Conservation (phyloP, 129 eudicot species). For the Calendula officinalis region DNA sequence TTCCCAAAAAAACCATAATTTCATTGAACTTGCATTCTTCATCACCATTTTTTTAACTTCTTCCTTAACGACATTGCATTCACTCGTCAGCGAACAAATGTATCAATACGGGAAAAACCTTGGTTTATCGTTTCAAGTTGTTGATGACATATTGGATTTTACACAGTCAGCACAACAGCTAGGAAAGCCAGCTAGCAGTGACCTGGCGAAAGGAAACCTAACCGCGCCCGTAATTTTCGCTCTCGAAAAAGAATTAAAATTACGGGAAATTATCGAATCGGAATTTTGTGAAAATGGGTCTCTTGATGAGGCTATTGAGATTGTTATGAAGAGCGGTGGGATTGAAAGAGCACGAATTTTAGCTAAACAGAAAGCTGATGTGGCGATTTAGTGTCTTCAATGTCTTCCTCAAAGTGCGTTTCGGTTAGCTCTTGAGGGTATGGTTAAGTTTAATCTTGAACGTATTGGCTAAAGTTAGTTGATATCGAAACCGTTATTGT, state of each 20-base stretch:
- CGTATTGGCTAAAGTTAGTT: slow-evolving; percentile 50
- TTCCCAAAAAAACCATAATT: no score
- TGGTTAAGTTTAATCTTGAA: slow-evolving; percentile 80
- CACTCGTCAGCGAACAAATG: slow-evolving; percentile 75
- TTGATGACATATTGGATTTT: slow-evolving; percentile 89
- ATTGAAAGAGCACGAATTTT: slow-evolving; percentile 59
- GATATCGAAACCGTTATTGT: background rate
- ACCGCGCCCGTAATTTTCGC: slow-evolving; percentile 95
- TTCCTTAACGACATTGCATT: no score
- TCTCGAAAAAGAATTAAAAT: slow-evolving; percentile 54
- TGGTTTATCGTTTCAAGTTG: slow-evolving; percentile 89
- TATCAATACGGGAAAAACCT: slow-evolving; percentile 84
- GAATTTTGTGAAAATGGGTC: slow-evolving; percentile 79
- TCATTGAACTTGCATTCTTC: no score
- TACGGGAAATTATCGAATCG: slow-evolving; percentile 77
- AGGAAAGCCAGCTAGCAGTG: slow-evolving; percentile 92
- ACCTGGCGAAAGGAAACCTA: slow-evolving; percentile 87
- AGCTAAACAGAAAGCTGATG: slow-evolving; percentile 73
- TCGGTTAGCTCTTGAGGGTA: slow-evolving; percentile 65
- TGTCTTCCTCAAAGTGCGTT: slow-evolving; percentile 71
- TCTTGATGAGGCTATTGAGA: slow-evolving; percentile 61
- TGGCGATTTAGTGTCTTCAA: slow-evolving; percentile 57
- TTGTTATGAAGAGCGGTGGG: slow-evolving; percentile 70
- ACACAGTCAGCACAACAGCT: slow-evolving; percentile 91
- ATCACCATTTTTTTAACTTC: no score